These are phyloP conservation scores for Nakazawaea ambrosiae DNA, from an alignment of 805 yeast genomes.

Conservation along the genomic window DNA sequence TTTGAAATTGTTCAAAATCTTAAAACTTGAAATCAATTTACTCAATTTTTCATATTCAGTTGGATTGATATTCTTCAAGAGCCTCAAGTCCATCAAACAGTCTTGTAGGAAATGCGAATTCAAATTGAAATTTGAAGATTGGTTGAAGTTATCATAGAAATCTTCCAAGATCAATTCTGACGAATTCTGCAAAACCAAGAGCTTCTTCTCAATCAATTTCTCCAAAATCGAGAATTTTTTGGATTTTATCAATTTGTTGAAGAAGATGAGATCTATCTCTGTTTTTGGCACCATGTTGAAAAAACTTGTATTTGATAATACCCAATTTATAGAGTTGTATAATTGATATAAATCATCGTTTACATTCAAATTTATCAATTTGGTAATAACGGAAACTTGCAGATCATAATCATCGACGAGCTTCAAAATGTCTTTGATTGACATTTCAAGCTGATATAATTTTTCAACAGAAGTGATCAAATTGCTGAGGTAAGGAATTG, in stretches of 20 bases:
- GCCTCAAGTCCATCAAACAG: constrained; percentile 4
- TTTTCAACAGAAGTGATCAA: constrained; percentile 8
- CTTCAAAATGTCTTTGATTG: constrained; percentile 3
- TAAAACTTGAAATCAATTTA: constrained; percentile 4
- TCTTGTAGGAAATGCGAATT: constrained; percentile 8
- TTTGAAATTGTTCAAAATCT: constrained; percentile 4
- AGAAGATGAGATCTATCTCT: constrained; percentile 5
- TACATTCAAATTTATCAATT: constrained; percentile 2
- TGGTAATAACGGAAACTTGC: constrained; percentile 1
- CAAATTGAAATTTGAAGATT: constrained; percentile 7
- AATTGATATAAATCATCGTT: constrained; percentile 4
- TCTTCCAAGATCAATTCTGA: constrained; percentile 5
- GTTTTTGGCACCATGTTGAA: constrained; percentile 2
- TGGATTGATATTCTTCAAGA: not conserved
- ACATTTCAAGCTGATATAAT: constrained; percentile 10
- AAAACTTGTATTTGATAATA: constrained; percentile 3
- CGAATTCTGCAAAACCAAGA: constrained; percentile 1
- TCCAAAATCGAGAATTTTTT: constrained; percentile 2
- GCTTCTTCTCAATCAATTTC: not conserved
- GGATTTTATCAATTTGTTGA: constrained; percentile 3
- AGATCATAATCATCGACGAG: constrained; percentile 2
- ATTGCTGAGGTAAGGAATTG: constrained; percentile 1
- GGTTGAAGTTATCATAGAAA: constrained; percentile 7
- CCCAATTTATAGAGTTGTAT: constrained; percentile 8
- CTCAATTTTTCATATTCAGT: not conserved